These are phyloP conservation scores for Aspergillus nanangensis DNA, from an alignment of 495 filamentous ascomycete genomes.

Conservation along the genomic window DNA sequence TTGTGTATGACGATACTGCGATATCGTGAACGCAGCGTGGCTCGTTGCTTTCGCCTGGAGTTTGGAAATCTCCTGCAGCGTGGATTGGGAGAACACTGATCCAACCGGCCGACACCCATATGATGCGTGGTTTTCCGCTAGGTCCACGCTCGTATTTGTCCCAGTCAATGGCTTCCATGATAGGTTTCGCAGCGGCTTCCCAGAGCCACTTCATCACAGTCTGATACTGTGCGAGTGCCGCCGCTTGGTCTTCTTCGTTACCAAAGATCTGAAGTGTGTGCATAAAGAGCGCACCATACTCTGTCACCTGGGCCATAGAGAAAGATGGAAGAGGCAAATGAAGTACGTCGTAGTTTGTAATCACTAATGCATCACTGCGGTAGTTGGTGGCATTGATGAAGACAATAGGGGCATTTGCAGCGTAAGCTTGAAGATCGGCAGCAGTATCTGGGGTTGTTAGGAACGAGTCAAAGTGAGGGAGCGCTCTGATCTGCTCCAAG, in stretches of 20 bases:
- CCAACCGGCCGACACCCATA: slow-evolving; percentile 12
- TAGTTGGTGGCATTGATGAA: slow-evolving; percentile 6
- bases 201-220: slow-evolving; percentile 13
- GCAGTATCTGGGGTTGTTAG: background rate
- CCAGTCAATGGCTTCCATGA: slow-evolving; percentile 6
- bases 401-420: slow-evolving; percentile 7
- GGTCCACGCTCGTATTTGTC: background rate
- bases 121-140: slow-evolving; percentile 5
- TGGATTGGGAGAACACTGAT: slow-evolving; percentile 10
- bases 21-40: slow-evolving; percentile 5
- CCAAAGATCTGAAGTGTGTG: slow-evolving; percentile 1
- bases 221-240: background rate
- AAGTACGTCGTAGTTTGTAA: slow-evolving; percentile 3
- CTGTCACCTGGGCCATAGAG: background rate
- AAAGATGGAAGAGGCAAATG: slow-evolving; percentile 6
- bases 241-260: background rate
- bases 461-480: background rate
- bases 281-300: slow-evolving; percentile 1
- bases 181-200: slow-evolving; percentile 10
- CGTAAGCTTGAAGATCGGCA: slow-evolving; percentile 1
- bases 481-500: background rate
- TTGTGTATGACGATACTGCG: slow-evolving; percentile 11
- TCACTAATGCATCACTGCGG: slow-evolving; percentile 11
- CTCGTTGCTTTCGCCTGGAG: background rate
- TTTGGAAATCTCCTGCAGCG: slow-evolving; percentile 7